Evolutionary conservation across 2,329 filamentous ascomycete genomes (phyloP).

Genomic region (Phialemoniopsis sp.): DNA sequence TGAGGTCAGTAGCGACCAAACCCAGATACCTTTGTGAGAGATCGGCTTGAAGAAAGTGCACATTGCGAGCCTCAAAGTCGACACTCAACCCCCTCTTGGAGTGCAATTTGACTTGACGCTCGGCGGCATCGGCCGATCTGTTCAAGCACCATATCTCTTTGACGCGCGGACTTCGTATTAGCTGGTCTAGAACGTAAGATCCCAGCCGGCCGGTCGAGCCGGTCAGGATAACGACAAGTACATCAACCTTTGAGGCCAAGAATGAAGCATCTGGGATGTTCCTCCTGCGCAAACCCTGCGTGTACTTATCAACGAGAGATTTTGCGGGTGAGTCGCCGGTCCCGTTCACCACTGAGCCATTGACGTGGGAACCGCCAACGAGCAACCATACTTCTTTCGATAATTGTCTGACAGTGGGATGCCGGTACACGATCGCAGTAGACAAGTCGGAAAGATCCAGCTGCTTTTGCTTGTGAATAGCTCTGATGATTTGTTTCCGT

Average conservation of each 20-base stretch:
- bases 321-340: no score
- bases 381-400: no score
- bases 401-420: slow-evolving; percentile 27
- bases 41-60: slow-evolving; percentile 45
- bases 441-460: slow-evolving; percentile 21
- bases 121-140: slow-evolving; percentile 34
- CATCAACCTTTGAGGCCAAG: no score
- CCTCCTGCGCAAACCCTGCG: no score
- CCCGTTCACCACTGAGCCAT: no score
- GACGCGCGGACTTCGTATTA: slow-evolving; percentile 26
- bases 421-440: slow-evolving; percentile 30
- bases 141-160: slow-evolving; percentile 43
- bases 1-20: no score
- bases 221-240: slow-evolving; percentile 42
- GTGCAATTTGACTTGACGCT: slow-evolving; percentile 30
- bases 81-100: slow-evolving; percentile 30
- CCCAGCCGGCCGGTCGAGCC: slow-evolving; percentile 46
- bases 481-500: slow-evolving; percentile 23
- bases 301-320: slow-evolving; percentile 28
- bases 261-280: no score
- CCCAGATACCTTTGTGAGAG: slow-evolving; percentile 43
- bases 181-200: slow-evolving; percentile 36
- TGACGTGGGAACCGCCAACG: slow-evolving; percentile 26
- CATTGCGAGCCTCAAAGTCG: slow-evolving; percentile 29
- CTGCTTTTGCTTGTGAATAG: slow-evolving; percentile 27